Base-by-base conservation (phyloP, 2,329 filamentous ascomycete genomes). In the Alternaria infectoria region DNA sequence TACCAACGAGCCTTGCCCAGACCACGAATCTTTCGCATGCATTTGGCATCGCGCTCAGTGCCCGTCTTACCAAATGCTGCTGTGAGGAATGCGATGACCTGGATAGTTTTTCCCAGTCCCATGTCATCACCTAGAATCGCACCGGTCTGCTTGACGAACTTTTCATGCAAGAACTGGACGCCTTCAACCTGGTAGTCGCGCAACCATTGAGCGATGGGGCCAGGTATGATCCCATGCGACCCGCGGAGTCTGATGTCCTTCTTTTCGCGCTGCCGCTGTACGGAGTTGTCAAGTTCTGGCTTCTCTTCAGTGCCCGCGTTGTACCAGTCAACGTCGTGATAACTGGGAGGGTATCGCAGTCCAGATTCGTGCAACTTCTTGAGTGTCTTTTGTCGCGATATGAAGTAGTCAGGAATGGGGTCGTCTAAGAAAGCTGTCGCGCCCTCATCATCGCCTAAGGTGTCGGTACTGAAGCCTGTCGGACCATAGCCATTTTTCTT, bases 21-120 rank as follows among this genome's bases (percentile, higher is more conserved):
- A 56, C 90, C 86, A 23, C 93, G 87, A 76, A 96, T 90, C 76
- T 96, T 96, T 40, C 95, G 88, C 91, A 98, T 94, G 19, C 93
- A 86, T 76, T 96, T 96, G 5, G 82, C 84, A 72, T 99, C 96
- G 54, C 93, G 85, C 77, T 94, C 91, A 71, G 97, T 95, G 1
- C 90, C 95, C 1, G 92, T 96, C 81, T 99, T 99, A 8, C 96
- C 96, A 77, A 97, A 99, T 0, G 93, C 94, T 1, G 90, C 93
- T 0, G 93, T 92, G 21, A 99, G 83, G 69, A 99, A 98, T 0
- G 94, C 92, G 61, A 93, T 96, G 25, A 99, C 93, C 79, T 99
- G 96, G 3, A 99, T 93, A 0, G 96, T 99, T 80, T 99, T 99
- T 1, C 96, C 96, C 30, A 99, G 81, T 19, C 96, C 96, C 96